These are phyloP conservation scores for Monilinia aucupariae DNA, from an alignment of 2,329 filamentous ascomycete species.

Conservation along the genomic window DNA sequence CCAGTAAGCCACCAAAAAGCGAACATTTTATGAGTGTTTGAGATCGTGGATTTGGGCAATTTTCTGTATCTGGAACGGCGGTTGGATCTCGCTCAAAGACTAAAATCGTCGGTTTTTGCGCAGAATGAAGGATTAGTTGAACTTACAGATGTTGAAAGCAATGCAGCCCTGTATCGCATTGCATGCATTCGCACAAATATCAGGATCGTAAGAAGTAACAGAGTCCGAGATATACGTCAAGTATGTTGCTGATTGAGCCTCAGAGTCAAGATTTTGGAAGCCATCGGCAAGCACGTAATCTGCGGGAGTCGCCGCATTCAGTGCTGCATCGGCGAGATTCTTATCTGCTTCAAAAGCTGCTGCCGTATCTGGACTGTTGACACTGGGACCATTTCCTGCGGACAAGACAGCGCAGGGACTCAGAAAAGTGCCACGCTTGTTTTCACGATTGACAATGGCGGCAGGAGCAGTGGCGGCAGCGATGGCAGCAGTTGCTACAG, in stretches of 20 bases:
- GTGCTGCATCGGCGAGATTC: constrained; percentile 2
- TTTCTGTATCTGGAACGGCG: neutral
- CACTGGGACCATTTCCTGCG: constrained; percentile 6
- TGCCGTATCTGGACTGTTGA: constrained; percentile 7
- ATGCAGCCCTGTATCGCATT: constrained; percentile 16
- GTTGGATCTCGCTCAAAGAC: constrained; percentile 15
- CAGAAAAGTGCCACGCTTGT: constrained; percentile 5
- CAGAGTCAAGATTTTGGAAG: constrained; percentile 6
- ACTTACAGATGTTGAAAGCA: constrained; percentile 15
- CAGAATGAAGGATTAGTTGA: neutral
- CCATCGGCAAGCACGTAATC: constrained; percentile 1
- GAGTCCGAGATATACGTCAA: constrained; percentile 15
- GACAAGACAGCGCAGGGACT: neutral
- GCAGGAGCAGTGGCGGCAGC: neutral
- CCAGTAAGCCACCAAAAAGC: constrained; percentile 13
- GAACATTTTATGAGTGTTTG: constrained; percentile 17
- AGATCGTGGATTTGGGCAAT: constrained; percentile 13
- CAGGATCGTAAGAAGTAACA: constrained; percentile 13
- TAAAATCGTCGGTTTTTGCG: neutral
- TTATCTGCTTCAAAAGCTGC: constrained; percentile 4
- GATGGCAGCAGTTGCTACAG: neutral
- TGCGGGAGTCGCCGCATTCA: constrained; percentile 5
- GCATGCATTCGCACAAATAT: constrained; percentile 15
- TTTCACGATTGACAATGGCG: constrained; percentile 1
- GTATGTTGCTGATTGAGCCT: constrained; percentile 11